These are phyloP conservation scores for Ascochyta viciae-villosae DNA, from an alignment of 2,329 filamentous ascomycete species.

Conservation along the genomic window DNA sequence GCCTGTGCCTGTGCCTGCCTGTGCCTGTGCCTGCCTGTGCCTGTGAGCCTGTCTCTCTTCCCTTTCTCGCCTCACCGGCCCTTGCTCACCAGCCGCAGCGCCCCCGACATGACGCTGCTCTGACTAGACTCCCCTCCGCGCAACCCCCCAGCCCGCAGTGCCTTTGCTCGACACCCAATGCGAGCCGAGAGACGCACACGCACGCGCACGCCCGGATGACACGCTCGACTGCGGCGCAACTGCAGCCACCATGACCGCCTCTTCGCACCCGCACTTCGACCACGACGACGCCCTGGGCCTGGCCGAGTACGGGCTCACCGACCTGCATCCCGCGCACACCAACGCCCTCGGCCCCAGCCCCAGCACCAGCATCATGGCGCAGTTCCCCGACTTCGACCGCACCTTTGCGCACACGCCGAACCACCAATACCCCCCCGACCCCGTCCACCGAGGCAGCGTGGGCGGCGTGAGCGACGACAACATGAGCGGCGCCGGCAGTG, in stretches of 20 bases:
- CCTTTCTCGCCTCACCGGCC: neutral
- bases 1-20: no score
- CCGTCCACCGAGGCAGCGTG: slow-evolving; percentile 41
- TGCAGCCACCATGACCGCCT: slow-evolving; percentile 38
- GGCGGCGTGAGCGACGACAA: slow-evolving; percentile 43
- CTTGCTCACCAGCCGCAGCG: slow-evolving; percentile 1
- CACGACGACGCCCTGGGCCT: slow-evolving; percentile 46
- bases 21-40: neutral
- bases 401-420: slow-evolving; percentile 35
- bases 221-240: slow-evolving; percentile 41
- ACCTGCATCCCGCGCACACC: slow-evolving; percentile 32
- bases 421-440: slow-evolving; percentile 23
- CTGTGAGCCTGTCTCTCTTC: neutral
- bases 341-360: slow-evolving; percentile 27
- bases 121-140: neutral
- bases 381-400: slow-evolving; percentile 44
- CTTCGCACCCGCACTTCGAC: slow-evolving; percentile 37
- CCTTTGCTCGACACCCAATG: slow-evolving; percentile 26
- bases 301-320: slow-evolving; percentile 45
- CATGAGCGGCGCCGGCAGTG: slow-evolving; percentile 37
- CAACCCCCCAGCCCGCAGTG: neutral
- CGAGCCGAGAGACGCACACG: slow-evolving; percentile 30
- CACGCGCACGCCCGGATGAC: slow-evolving; percentile 31
- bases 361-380: slow-evolving; percentile 30
- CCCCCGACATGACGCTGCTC: slow-evolving; percentile 10